Base-by-base conservation (phyloP, 306 rosid species). In the Dryas alaskensis region DNA sequence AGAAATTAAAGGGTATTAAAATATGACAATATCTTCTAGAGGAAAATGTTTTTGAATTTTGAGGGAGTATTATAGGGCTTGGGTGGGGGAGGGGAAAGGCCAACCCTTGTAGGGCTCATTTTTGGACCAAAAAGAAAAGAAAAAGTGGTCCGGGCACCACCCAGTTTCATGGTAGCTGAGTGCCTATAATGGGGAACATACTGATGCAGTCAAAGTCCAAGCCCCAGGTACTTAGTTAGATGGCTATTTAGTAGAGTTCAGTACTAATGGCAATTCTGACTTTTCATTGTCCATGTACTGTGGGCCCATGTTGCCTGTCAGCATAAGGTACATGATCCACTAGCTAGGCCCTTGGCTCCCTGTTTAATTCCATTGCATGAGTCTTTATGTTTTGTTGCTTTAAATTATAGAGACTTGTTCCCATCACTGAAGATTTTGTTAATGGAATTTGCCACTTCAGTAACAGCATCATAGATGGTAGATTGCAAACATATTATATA, bases 131-230 rank as follows among this genome's bases (percentile, higher is more conserved):
- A 59, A 27, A 27, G 12, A 63, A 63, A 16, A 54, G 52, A 17
- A 70, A 42, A 53, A 27, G 67, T 42, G 67, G 27, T 42, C 27
- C 4, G 68, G 13, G 37, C 16, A 63, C 31, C 31, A 42, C 50
- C 67, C 68, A 63, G 31, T 43, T 43, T 63, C 50, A 63, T 63
- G 25, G 27, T 63, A 63, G 14, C 25, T 1, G 49, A 63, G 68
- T 40, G 4, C 13, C 49, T 19, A 42, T 3, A n/a, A 39, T 61
- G 17, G 4, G 42, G 31, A 39, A n/a, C n/a, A 7, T 13, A 61
- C 22, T 39, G 66, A 13, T 39, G 7, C 65, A 61, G 47, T 17
- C 2, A 54, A 54, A 17, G 60, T 37, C 46, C 46, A 61, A 7
- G 46, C 17, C 46, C 19, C 31, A 27, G 31, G 19, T 27, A 31